Base-by-base conservation (phyloP, 2,329 filamentous ascomycete species). In the Aureobasidium sp. region DNA sequence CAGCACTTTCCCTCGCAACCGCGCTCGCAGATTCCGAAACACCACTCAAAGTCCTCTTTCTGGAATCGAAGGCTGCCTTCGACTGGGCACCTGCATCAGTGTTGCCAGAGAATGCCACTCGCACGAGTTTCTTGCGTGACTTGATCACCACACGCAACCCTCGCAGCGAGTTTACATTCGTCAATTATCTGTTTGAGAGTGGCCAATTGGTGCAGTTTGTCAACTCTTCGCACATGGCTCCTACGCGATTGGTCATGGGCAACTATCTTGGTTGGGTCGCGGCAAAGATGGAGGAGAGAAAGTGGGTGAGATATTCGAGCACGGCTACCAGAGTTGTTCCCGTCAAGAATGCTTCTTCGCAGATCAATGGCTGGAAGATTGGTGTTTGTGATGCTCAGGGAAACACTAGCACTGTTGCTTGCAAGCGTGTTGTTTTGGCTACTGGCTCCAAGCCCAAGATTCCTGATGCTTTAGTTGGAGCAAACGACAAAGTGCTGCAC, bases 161-260 rank as follows among this genome's bases (percentile, higher is more conserved):
- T 7, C 65, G 67, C 39, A 70, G 69, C 14, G 62, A 65, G 29
- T 70, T 67, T 55, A 71, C 70, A 2, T 70, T 71, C 47, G 59
- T 71, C 59, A 71, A 71, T 49, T 70, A 69, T 49, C 65, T 71
- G 6, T 67, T 69, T 55, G 63, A 63, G 15, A 70, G 68, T 3
- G 64, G 67, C 27, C 69, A 67, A 39, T 63, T 71, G 15, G 65
- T 69, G 17, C 64, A 61, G 6, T 71, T 69, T 62, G 67, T 68
- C 45, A 71, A 71, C 52, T 65, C 68, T 36, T 69, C 68, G n/a
- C 64, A 64, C 39, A 64, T 70, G 36, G 63, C 61, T 11, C 69
- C 70, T 1, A 64, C 65, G 11, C 55, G 68, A 47, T 56, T 64
- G 42, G 62, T 69, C 3, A 69, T 70, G 63, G 65, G 62, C 17